Conservation (phyloP, 2,329 filamentous ascomycete species). For the Davidsoniella australis region DNA sequence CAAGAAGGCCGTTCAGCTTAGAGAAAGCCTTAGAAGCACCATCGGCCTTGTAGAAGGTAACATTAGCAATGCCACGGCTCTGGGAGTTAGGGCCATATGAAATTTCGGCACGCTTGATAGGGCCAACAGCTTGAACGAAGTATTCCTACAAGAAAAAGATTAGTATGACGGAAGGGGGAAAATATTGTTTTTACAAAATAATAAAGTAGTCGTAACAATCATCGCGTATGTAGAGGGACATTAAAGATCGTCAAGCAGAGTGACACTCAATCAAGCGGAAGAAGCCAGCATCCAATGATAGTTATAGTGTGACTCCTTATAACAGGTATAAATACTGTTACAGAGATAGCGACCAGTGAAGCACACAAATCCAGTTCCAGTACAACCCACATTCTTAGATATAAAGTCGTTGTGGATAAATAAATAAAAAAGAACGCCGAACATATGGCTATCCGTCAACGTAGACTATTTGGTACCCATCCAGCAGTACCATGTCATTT, state of each 20-base stretch:
- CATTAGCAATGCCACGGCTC: conserved; percentile 82
- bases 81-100: conserved; percentile 84
- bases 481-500: not conserved
- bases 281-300: not conserved
- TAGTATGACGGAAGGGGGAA: conserved; percentile 26
- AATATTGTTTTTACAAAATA: not conserved
- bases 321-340: not conserved
- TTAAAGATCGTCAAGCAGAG: conserved; percentile 17
- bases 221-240: conserved; percentile 17
- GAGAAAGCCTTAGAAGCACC: conserved; percentile 72
- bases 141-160: conserved; percentile 64
- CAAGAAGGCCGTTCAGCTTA: conserved; percentile 71
- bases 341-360: not conserved
- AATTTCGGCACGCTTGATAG: conserved; percentile 79
- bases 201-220: conserved; percentile 15
- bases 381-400: conserved; percentile 3
- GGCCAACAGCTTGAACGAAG: conserved; percentile 71
- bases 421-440: not conserved
- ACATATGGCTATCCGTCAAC: not conserved
- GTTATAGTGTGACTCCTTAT: not conserved
- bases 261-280: not conserved
- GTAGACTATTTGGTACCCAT: not conserved
- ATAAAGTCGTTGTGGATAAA: not conserved
- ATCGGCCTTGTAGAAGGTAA: conserved; percentile 67
- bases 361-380: not conserved